These are phyloP conservation scores for Trichoderma oligosporum DNA, from an alignment of 2,329 filamentous ascomycete species.

Conservation along the genomic window DNA sequence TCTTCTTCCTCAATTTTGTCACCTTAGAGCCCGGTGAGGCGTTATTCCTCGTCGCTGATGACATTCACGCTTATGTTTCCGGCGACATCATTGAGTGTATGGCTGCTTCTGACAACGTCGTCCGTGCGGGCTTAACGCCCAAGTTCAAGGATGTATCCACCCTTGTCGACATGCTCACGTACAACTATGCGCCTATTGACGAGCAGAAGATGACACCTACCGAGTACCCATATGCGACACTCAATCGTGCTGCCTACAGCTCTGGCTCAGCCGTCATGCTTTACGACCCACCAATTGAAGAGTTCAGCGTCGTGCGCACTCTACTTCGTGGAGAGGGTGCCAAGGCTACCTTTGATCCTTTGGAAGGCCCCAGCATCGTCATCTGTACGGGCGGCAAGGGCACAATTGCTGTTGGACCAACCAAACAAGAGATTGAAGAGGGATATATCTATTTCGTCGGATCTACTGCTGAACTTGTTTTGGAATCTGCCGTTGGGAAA, in stretches of 20 bases:
- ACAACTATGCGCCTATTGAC: constrained; percentile 89
- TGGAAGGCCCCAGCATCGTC: constrained; percentile 86
- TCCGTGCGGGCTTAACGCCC: constrained; percentile 93
- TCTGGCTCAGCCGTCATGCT: constrained; percentile 68
- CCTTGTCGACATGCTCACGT: constrained; percentile 86
- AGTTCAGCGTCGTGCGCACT: constrained; percentile 86
- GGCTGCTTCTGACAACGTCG: constrained; percentile 98
- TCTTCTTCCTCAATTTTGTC: constrained; percentile 97
- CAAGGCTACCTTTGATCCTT: constrained; percentile 82
- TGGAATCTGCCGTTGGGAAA: constrained; percentile 61
- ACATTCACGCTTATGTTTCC: constrained; percentile 92
- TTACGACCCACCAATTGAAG: constrained; percentile 94
- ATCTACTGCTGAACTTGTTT: constrained; percentile 74
- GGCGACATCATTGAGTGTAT: constrained; percentile 99
- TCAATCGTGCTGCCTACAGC: constrained; percentile 79
- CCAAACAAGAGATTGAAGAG: constrained; percentile 67
- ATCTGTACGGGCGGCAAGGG: constrained; percentile 85
- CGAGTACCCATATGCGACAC: constrained; percentile 79
- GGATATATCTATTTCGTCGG: constrained; percentile 83
- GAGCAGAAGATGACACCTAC: constrained; percentile 88
- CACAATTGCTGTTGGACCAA: constrained; percentile 79
- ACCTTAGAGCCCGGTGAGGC: constrained; percentile 84
- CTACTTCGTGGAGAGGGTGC: constrained; percentile 66
- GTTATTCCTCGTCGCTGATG: constrained; percentile 92
- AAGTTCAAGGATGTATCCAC: constrained; percentile 97